Evolutionary conservation across 371 early-diverging fungal genomes (phyloP).

Genomic region (Capniomyces stellatus): DNA sequence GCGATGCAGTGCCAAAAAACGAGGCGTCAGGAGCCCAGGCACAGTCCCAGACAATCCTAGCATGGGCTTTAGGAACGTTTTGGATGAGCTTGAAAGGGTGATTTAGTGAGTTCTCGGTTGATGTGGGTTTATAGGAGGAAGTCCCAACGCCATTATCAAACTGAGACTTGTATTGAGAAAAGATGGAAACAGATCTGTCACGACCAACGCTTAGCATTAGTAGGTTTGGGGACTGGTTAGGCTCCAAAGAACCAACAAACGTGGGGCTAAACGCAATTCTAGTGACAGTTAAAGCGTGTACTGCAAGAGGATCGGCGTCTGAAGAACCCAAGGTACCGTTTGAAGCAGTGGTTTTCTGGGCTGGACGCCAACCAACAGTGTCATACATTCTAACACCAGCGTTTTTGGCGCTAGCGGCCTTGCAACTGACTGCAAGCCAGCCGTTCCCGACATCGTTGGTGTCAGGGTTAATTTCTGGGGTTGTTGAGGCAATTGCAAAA

Average conservation of each 20-base stretch:
- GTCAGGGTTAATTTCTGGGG: too few relatives aligned
- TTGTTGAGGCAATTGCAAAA: constrained; percentile 36
- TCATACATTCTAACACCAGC: constrained; percentile 17
- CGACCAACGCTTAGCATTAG: constrained; percentile 64
- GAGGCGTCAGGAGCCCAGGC: constrained; percentile 59
- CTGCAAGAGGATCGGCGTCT: constrained; percentile 10
- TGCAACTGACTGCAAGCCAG: constrained; percentile 65
- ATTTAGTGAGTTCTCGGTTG: background rate
- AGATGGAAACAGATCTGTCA: constrained; percentile 81
- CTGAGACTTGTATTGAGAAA: constrained; percentile 22
- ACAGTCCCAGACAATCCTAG: constrained; percentile 88
- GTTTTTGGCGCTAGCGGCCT: constrained; percentile 26
- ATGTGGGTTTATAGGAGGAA: background rate
- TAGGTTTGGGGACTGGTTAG: constrained; percentile 24
- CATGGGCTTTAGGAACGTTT: constrained; percentile 55
- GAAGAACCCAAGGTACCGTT: background rate
- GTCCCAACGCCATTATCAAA: background rate
- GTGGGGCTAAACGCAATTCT: constrained; percentile 51
- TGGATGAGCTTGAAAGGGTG: constrained; percentile 38
- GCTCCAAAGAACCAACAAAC: background rate
- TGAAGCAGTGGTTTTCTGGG: background rate
- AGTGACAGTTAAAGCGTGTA: constrained; percentile 79
- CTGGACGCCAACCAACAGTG: constrained; percentile 4
- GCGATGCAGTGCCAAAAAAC: constrained; percentile 75
- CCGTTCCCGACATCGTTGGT: too few relatives aligned